Percentiles rank a stretch among this genome's conserved stretches.
Conservation (phyloP, 306 rosid species). For the Heteromeles arbutifolia region DNA sequence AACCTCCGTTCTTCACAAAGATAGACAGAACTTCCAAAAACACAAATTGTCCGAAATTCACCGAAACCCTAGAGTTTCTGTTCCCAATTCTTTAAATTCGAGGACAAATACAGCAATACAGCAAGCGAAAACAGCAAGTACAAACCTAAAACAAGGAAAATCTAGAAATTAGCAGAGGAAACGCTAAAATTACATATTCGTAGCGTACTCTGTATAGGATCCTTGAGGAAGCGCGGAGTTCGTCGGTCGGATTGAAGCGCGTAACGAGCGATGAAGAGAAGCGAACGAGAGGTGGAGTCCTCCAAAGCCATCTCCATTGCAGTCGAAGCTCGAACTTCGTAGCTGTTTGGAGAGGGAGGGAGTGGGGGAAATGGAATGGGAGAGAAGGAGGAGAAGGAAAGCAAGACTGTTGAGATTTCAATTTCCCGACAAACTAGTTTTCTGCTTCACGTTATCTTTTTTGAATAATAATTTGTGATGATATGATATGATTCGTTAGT, state of each 20-base stretch:
- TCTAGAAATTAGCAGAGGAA: constrained; percentile 32
- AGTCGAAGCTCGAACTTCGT: not conserved
- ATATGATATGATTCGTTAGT: not conserved
- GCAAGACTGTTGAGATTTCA: not conserved
- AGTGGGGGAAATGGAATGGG: not conserved
- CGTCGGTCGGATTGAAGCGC: constrained; percentile 44
- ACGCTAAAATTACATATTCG: constrained; percentile 38
- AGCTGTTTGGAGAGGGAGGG: constrained; percentile 8
- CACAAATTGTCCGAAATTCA: constrained; percentile 16
- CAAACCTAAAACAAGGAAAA: constrained; percentile 1
- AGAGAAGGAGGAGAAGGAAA: not conserved
- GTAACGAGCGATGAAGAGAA: constrained; percentile 38
- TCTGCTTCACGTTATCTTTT: not conserved
- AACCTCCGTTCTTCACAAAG: not conserved
- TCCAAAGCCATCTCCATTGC: constrained; percentile 74
- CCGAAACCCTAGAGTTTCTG: constrained; percentile 12
- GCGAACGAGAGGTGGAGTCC: constrained; percentile 39
- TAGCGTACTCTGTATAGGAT: constrained; percentile 44
- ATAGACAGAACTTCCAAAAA: not conserved
- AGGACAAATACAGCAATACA: constrained; percentile 5
- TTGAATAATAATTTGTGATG: not conserved
- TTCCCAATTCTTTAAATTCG: constrained; percentile 17
- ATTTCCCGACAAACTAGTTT: not conserved
- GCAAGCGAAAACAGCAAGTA: constrained; percentile 6
- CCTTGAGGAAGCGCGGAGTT: constrained; percentile 48